Evolutionary conservation across 495 filamentous ascomycete genomes (phyloP), one percentile per base, ranked within the genome.

Genomic region (Talaromyces ruber): DNA sequence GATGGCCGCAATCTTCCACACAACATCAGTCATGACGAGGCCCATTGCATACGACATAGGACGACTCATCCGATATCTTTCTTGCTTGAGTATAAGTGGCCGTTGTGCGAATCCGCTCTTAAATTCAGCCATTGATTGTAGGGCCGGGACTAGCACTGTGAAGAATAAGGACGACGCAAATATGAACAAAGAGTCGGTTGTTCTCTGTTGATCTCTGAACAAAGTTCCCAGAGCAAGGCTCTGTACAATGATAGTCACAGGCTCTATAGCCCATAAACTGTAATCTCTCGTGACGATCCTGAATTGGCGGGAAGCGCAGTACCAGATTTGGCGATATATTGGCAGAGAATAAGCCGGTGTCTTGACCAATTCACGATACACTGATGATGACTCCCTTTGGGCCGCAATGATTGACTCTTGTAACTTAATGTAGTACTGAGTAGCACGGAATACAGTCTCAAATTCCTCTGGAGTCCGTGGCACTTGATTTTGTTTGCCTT

Each of bases 381-480:
- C n/a, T 6, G 47, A 52, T 4, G 24, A 25, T 4, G 21, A n/a
- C 39, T 43, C 47, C 18, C 14, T 52, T 6, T 52, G 21, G 47
- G 18, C 47, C 12, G n/a, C 47, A 26, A 12, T 24, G 4, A 24
- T 22, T 11, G 24, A 26, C 47, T 52, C 71, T 14, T 83, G 71
- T 18, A 86, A 63, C 24, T 72, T 68, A 58, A 78, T 74, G 64
- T 83, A 82, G 2, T 80, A 76, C 6, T 71, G 60, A 56, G 82
- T 87, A 55, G 74, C 77, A 64, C 80, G 82, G 79, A 83, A 90
- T 11, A 79, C 81, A 52, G 78, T 72, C 30, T 85, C 86, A 57
- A 92, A 90, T 56, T 92, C 88, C 53, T 88, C 84, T 1, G 89
- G 79, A 0, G 88, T 90, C 14, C 86, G 82, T 4, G 90, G 91